Conservation (phyloP, 2,329 filamentous ascomycete genomes). For the Phialophora chinensis region DNA sequence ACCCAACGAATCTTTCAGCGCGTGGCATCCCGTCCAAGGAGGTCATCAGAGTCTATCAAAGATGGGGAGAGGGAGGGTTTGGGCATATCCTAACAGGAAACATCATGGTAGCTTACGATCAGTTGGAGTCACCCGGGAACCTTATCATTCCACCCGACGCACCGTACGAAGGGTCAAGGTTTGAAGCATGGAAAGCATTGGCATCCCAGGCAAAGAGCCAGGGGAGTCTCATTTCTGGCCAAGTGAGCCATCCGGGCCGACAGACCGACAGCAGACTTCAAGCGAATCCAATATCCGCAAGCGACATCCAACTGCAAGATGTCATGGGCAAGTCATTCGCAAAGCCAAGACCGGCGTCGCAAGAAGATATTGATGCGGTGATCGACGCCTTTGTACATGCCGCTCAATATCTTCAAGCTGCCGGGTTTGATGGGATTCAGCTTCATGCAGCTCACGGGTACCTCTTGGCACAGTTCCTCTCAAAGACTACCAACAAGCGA, state of each 20-base stretch:
- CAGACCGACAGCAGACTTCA: constrained; percentile 57
- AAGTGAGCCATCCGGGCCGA: constrained; percentile 68
- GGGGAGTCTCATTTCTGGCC: constrained; percentile 63
- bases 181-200: constrained; percentile 64
- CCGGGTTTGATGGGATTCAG: constrained; percentile 61
- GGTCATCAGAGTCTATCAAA: constrained; percentile 63
- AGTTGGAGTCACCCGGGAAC: constrained; percentile 63
- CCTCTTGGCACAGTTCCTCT: constrained; percentile 63
- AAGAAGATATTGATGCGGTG: constrained; percentile 55
- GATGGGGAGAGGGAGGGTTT: constrained; percentile 65
- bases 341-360: constrained; percentile 31
- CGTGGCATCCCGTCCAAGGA: constrained; percentile 62
- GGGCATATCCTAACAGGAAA: constrained; percentile 68
- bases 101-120: constrained; percentile 62
- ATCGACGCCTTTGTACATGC: constrained; percentile 67
- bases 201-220: constrained; percentile 62
- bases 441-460: constrained; percentile 64
- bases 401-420: constrained; percentile 66
- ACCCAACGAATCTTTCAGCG: constrained; percentile 57
- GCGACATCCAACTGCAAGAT: constrained; percentile 51
- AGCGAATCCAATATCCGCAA: constrained; percentile 58
- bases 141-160: constrained; percentile 62
- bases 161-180: constrained; percentile 61
- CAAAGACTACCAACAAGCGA: constrained; percentile 59
- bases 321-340: constrained; percentile 44